Base-by-base conservation (phyloP, 2,329 filamentous ascomycete species). In the Cytospora piceicola region DNA sequence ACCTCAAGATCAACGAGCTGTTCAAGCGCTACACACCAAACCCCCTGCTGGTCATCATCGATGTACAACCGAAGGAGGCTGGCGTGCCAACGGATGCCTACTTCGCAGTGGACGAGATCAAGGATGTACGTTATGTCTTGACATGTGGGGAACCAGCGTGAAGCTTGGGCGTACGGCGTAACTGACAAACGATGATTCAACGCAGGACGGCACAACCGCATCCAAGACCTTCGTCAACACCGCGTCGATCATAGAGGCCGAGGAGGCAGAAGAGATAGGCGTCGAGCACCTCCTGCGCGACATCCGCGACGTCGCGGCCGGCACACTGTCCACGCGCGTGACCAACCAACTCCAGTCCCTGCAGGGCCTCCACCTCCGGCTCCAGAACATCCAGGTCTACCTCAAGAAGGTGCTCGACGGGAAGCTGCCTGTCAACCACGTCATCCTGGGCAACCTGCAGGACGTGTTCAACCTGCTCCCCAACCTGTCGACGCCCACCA, bases 21-120 rank as follows among this genome's bases (percentile, higher is more conserved):
- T 98, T 99, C 88, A 99, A 99, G 85, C 88, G 94, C 83, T 99
- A 99, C 83, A 97, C 94, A 61, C 93, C 95, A 24, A 96, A 98
- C 76, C 95, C 95, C 59, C 83, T 99, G 71, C 86, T 99, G 61
- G 94, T 98, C 76, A 99, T 99, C 79, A 94, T 99, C 72, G 95
- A 99, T 76, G 95, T 99, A 69, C 94, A 98, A 80, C 94, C 95
- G 29, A 97, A 97, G 81, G 94, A 98, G 80, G 92, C 96, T 24
- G 95, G 95, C 68, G 95, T 99, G 62, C 95, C 95, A 24, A 99
- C 95, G 59, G 95, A 99, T 81, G 95, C 95, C 57, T 99, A 99
- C 83, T 99, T 99, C 82, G 95, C 95, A 6, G 93, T 99, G 58
- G 95, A 99, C 76, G 95, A 99, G 83, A 99, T 99, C 81, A 98